Evolutionary conservation across 352 stramenopile genomes (phyloP).

Genomic region (Phytophthora fragariae): DNA sequence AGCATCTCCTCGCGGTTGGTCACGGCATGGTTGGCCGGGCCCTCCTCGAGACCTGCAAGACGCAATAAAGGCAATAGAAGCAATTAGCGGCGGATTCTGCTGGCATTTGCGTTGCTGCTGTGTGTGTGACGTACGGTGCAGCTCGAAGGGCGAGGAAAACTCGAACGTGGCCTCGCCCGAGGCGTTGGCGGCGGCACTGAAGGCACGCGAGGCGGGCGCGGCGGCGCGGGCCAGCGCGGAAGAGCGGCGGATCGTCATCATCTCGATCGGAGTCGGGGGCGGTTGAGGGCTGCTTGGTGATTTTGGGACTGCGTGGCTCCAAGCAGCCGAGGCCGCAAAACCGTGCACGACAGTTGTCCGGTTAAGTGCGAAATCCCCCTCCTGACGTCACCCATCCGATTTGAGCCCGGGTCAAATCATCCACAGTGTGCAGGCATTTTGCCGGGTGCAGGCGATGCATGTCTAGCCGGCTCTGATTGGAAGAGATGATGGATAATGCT

Average conservation of each 20-base stretch:
- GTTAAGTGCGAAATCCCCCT: slow-evolving; percentile 35
- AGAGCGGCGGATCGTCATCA: slow-evolving; percentile 77
- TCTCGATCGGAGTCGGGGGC: slow-evolving; percentile 4
- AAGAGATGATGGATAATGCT: background rate
- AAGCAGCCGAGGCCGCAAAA: slow-evolving; percentile 32
- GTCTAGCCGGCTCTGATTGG: background rate
- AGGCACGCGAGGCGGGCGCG: slow-evolving; percentile 50
- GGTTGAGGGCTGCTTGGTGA: slow-evolving; percentile 44
- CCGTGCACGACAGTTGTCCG: background rate
- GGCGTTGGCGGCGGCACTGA: slow-evolving; percentile 64
- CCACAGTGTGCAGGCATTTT: slow-evolving; percentile 16
- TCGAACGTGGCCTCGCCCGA: slow-evolving; percentile 78
- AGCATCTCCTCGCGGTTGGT: slow-evolving; percentile 97
- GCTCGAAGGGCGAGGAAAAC: slow-evolving; percentile 75
- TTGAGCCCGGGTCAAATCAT: slow-evolving; percentile 26
- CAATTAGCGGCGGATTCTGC: background rate
- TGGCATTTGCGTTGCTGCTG: too few relatives aligned
- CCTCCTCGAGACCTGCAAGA: slow-evolving; percentile 68
- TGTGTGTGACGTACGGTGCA: slow-evolving; percentile 64
- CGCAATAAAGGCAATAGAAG: background rate
- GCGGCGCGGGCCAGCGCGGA: slow-evolving; percentile 48
- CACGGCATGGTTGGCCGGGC: slow-evolving; percentile 64
- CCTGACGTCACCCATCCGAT: slow-evolving; percentile 34
- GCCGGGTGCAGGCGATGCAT: slow-evolving; percentile 4
- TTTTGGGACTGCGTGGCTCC: slow-evolving; percentile 37